A percentile compares a stretch with the other conserved stretches of the same genome.
phyloP scores from a whole-genome alignment of 176 grass and related monocot genomes.

The Tillandsia fasciculata region DNA sequence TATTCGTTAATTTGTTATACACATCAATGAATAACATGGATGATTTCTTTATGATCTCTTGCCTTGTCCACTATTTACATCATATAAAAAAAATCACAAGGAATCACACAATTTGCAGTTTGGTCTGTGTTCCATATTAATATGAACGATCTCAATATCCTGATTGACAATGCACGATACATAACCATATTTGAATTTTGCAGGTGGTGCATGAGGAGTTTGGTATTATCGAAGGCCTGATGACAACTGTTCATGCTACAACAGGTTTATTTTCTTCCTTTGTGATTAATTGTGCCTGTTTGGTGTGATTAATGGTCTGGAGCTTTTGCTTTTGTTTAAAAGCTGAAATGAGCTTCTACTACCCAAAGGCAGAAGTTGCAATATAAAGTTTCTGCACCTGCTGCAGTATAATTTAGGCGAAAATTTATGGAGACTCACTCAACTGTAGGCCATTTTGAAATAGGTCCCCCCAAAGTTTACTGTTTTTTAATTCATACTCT shows the following conservation, averaged over 20 bases:
- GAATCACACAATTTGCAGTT: background rate
- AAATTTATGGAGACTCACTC: no score
- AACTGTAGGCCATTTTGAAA: no score
- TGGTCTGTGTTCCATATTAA: no score
- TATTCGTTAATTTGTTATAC: background rate
- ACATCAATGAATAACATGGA: background rate
- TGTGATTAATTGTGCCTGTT: conserved; percentile 13
- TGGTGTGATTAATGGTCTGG: background rate
- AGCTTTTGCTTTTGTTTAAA: no score
- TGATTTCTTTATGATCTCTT: background rate
- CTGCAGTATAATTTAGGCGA: no score
- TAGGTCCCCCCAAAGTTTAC: no score
- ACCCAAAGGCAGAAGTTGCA: no score
- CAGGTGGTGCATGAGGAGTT: conserved; percentile 99
- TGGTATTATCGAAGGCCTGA: conserved; percentile 90
- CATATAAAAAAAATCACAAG: background rate
- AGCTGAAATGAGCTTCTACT: no score
- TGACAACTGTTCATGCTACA: conserved; percentile 98
- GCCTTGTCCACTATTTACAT: background rate
- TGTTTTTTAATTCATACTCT: no score
- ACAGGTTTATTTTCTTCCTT: conserved; percentile 52
- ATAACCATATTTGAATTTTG: conserved; percentile 9
- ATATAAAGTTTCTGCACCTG: no score
- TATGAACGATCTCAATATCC: no score
- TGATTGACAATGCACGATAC: background rate